Conservation (phyloP, 192 early-diverging fungal species). For the Pilaira anomala region DNA sequence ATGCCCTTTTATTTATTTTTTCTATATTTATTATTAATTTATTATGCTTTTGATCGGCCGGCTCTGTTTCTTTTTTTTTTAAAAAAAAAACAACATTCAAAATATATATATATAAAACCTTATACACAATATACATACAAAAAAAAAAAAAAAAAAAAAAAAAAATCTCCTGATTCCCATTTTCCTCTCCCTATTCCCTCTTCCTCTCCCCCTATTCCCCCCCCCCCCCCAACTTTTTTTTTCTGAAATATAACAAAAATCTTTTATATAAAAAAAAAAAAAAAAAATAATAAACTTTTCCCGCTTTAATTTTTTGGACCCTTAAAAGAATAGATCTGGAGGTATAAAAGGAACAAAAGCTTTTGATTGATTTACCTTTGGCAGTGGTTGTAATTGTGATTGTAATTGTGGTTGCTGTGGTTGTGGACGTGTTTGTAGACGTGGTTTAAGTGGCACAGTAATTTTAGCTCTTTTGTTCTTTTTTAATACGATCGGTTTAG, state of each 20-base stretch:
- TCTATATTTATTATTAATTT: not conserved
- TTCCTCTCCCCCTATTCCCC: too few species aligned
- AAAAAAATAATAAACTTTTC: not conserved
- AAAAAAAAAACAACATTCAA: constrained; percentile 1
- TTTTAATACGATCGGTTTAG: constrained; percentile 1
- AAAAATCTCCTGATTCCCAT: constrained; percentile 1
- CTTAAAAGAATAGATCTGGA: constrained; percentile 12
- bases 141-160: not conserved
- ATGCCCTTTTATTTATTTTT: not conserved
- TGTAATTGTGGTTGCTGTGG: not conserved
- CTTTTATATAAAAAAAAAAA: constrained; percentile 1
- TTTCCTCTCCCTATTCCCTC: not conserved
- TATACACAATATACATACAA: too few species aligned
- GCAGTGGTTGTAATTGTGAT: too few species aligned
- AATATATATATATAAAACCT: too few species aligned
- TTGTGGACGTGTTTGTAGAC: not conserved
- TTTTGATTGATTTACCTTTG: too few species aligned
- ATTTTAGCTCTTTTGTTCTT: not conserved
- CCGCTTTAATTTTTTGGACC: constrained; percentile 8
- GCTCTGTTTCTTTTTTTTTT: constrained; percentile 16
- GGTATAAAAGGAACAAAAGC: not conserved
- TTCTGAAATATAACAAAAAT: not conserved
- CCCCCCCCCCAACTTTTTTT: not conserved
- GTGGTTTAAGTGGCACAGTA: not conserved
- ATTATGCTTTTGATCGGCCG: constrained; percentile 23